phyloP scores from a whole-genome alignment of 2,329 filamentous ascomycete genomes.

The Tolypocladium cylindrosporum region DNA sequence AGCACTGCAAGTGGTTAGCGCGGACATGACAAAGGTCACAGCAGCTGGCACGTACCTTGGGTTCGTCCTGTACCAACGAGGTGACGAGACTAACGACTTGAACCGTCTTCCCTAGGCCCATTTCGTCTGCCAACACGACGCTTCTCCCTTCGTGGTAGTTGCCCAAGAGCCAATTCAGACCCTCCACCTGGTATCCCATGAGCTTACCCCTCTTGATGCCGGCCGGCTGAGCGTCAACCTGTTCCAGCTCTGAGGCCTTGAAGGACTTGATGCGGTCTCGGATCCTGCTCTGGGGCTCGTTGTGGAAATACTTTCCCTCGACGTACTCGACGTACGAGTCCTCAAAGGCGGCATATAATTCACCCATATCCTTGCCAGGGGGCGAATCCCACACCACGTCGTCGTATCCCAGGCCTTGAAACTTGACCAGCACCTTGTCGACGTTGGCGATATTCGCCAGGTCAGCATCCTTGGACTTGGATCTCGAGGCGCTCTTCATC shows the following conservation, averaged over 20 bases:
- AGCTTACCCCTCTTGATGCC: constrained; percentile 68
- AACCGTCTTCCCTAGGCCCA: constrained; percentile 96
- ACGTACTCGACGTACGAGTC: constrained; percentile 82
- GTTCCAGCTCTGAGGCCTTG: constrained; percentile 55
- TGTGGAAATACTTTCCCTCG: constrained; percentile 60
- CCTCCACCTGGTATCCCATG: constrained; percentile 90
- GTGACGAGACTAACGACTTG: constrained; percentile 80
- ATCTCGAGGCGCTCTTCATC: constrained; percentile 35
- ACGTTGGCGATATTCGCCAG: constrained; percentile 63
- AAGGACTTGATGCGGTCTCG: constrained; percentile 59
- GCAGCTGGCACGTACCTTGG: constrained; percentile 24
- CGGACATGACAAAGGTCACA: not conserved
- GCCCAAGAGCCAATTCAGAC: constrained; percentile 89
- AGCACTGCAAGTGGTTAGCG: constrained; percentile 42
- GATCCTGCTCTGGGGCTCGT: constrained; percentile 47
- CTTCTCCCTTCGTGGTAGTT: constrained; percentile 79
- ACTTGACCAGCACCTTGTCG: constrained; percentile 72
- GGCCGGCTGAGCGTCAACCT: constrained; percentile 62
- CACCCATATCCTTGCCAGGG: constrained; percentile 51
- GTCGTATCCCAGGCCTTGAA: constrained; percentile 83
- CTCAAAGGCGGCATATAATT: constrained; percentile 70
- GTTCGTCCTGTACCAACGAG: constrained; percentile 56
- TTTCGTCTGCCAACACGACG: constrained; percentile 90
- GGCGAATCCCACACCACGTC: constrained; percentile 85
- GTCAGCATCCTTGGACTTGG: constrained; percentile 58